These are phyloP conservation scores for Lachnellula suecica DNA, from an alignment of 2,329 filamentous ascomycete species.

Conservation along the genomic window DNA sequence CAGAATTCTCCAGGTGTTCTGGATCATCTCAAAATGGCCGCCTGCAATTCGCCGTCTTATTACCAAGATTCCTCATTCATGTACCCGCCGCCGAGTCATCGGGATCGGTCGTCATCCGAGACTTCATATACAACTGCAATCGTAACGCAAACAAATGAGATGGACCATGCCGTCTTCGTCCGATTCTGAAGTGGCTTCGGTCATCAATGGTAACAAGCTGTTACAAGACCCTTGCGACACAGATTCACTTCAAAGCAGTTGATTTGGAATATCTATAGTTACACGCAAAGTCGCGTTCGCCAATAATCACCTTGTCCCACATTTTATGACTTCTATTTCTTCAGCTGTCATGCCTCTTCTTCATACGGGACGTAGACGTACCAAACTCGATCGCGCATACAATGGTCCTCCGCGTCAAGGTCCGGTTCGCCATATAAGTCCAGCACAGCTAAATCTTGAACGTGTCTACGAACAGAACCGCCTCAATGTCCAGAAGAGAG, in stretches of 20 bases:
- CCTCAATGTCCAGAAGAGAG: slow-evolving; percentile 47
- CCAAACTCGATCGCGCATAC: slow-evolving; percentile 28
- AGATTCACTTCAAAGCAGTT: background rate
- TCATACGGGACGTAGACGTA: slow-evolving; percentile 30
- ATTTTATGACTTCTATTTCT: slow-evolving; percentile 2
- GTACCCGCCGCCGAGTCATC: slow-evolving; percentile 21
- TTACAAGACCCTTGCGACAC: background rate
- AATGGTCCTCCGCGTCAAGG: slow-evolving; percentile 34
- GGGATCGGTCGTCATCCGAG: slow-evolving; percentile 18
- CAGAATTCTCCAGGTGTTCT: background rate
- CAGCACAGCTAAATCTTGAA: slow-evolving; percentile 62
- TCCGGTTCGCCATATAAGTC: slow-evolving; percentile 46
- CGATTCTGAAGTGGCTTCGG: background rate
- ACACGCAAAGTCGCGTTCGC: slow-evolving; percentile 25
- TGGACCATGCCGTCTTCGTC: background rate
- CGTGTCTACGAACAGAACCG: slow-evolving; percentile 62
- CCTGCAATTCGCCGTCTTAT: slow-evolving; percentile 16
- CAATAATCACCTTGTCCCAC: background rate
- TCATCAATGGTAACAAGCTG: background rate
- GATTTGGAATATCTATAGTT: background rate
- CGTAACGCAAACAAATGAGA: slow-evolving; percentile 20
- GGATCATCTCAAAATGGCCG: background rate
- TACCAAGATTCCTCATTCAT: slow-evolving; percentile 16
- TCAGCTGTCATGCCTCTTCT: slow-evolving; percentile 26
- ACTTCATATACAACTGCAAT: slow-evolving; percentile 10